These are phyloP conservation scores for Solanum tarapatanum DNA, from an alignment of 257 asterid genomes.

Conservation along the genomic window DNA sequence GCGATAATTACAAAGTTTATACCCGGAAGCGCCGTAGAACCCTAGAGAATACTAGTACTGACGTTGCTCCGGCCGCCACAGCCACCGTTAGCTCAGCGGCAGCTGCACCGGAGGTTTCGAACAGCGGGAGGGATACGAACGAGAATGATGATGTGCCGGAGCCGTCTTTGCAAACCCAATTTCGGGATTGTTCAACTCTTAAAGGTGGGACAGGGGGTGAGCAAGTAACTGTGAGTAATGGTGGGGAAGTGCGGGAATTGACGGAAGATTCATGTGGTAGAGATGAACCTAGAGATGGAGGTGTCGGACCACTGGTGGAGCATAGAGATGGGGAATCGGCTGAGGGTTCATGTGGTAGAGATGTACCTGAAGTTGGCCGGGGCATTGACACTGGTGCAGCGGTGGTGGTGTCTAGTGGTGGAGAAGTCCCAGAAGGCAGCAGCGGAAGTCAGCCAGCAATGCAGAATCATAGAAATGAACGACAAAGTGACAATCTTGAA, in stretches of 20 bases:
- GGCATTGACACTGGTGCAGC: not conserved
- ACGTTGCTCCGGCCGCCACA: not conserved
- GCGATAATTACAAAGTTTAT: slow-evolving; percentile 18
- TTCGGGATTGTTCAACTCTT: not conserved
- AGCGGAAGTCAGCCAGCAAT: not conserved
- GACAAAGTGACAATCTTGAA: not conserved
- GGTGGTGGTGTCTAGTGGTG: not conserved
- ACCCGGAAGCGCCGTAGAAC: slow-evolving; percentile 17
- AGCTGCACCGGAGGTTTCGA: not conserved
- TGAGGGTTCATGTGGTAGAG: not conserved
- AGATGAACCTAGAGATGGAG: not conserved
- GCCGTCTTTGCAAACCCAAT: not conserved
- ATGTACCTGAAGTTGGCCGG: not conserved
- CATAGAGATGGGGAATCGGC: not conserved
- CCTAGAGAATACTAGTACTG: not conserved
- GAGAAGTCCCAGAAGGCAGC: not conserved
- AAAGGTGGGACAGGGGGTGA: not conserved
- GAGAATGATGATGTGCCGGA: not conserved
- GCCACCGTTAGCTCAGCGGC: not conserved
- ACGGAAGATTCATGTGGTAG: not conserved
- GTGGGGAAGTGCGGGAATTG: not conserved
- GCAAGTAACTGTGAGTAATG: not conserved
- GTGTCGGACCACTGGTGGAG: not conserved
- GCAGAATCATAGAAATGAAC: slow-evolving; percentile 1
- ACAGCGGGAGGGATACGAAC: not conserved